Evolutionary conservation across 2,329 filamentous ascomycete genomes (phyloP), one percentile per base, ranked within the genome.

Genomic region (Stachybotrys elegans): DNA sequence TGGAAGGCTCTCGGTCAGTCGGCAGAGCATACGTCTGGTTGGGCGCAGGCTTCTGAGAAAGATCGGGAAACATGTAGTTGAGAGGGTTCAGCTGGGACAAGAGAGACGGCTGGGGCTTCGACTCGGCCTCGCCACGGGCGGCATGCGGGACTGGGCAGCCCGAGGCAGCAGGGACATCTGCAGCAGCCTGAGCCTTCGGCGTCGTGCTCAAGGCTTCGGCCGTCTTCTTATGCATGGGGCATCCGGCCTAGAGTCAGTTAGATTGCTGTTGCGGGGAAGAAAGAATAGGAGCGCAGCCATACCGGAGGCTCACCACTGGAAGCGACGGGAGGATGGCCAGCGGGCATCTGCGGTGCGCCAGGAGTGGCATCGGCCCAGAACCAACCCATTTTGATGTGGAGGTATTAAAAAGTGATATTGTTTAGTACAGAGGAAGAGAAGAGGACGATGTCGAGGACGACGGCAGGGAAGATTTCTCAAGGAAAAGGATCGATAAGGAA

Each of bases 41-140:
- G 0, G 81, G 72, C 3, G 88, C 82, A 40, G 79, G 86, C 22
- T 82, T 78, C 68, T 97, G 92, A 6, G 91, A 92, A 37, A 97
- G 75, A 49, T 85, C 81, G 32, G 79, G 75, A 64, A 94, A 95
- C 92, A 98, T 98, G 74, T 92, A 96, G 72, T 98, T 98, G 43
- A 98, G 76, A 5, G 78, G 78, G 57, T 82, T 82, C 43, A 81
- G 68, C 56, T 75, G 76, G 4, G 78, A 79, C 9, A 81, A 61
- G 17, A 75, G 59, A 2, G 74, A 76, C n/a, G n/a, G n/a, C 47
- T 67, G 66, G 31, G 66, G 56, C 49, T 71, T 58, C 32, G 66
- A 57, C 19, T 60, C 48, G 11, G 49, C 32, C 19, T 25, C 20
- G 19, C 51, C 44, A 32, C 55, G 48, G 38, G 56, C 57, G 22